Percentiles rank a stretch among this genome's conserved stretches.
phyloP scores from a whole-genome alignment of 129 eudicot genomes.

The Flaveria sonorensis region DNA sequence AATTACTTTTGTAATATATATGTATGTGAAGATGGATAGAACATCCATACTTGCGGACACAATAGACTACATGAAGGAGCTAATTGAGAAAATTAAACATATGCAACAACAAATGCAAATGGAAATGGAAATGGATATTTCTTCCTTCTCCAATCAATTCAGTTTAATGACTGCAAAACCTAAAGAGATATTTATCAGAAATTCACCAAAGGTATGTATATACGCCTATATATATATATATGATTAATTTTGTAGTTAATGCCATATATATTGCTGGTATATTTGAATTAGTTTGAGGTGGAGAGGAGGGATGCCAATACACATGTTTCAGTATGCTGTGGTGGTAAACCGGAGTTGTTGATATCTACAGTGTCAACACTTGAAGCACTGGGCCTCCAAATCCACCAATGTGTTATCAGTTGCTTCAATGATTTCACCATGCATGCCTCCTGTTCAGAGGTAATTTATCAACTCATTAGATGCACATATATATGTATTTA shows the following conservation, averaged over 20 bases:
- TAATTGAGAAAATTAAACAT: conserved; percentile 54
- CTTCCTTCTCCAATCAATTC: conserved; percentile 22
- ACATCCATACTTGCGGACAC: conserved; percentile 93
- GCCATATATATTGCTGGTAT: too few species aligned
- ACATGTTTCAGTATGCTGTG: conserved; percentile 60
- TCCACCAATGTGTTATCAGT: conserved; percentile 83
- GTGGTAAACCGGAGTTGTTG: conserved; percentile 65
- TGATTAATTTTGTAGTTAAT: background rate
- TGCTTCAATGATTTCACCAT: conserved; percentile 73
- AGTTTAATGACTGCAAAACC: conserved; percentile 49
- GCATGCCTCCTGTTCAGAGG: conserved; percentile 88
- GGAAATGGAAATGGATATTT: conserved; percentile 2
- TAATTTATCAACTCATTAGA: conserved; percentile 9
- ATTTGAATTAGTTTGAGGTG: conserved; percentile 57
- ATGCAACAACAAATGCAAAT: conserved; percentile 33
- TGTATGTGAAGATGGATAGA: conserved; percentile 72
- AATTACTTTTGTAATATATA: background rate
- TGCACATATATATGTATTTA: too few species aligned
- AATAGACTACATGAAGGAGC: conserved; percentile 88
- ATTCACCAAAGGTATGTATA: conserved; percentile 72
- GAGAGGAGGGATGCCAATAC: conserved; percentile 64
- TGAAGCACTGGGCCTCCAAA: conserved; percentile 76
- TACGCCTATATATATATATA: too few species aligned
- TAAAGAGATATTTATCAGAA: conserved; percentile 53
- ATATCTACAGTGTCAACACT: conserved; percentile 72